Evolutionary conservation across 2,329 filamentous ascomycete genomes (phyloP), one percentile per base, ranked within the genome.

Genomic region (Arthroderma uncinatum): DNA sequence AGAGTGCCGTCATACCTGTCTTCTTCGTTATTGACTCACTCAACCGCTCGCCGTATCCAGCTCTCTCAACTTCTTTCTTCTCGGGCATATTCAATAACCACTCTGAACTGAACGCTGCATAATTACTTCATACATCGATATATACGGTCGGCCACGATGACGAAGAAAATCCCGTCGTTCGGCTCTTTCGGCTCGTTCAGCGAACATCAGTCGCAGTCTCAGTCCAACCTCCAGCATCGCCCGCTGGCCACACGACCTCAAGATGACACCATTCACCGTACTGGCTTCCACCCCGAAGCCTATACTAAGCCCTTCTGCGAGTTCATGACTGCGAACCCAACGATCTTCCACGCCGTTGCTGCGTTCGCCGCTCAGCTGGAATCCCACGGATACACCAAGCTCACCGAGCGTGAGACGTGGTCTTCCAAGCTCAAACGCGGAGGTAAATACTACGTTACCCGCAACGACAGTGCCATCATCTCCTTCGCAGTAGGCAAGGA

Each of bases 271-370:
- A 30, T 28, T n/a, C 23, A 48, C 21, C 30, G 28, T 53, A 28
- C 16, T 16, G 21, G 12, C n/a, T 39, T 55, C 54, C 63, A 61
- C 9, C 72, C 74, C 3, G 83, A 84, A 65, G 78, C 78, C 59
- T 95, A 90, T 70, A 87, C 88, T 7, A 79, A 89, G 72, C 89
- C 90, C 0, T 96, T 95, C 70, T 85, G 86, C 69, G 80, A 89
- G 55, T 97, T 96, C 69, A 81, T 97, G 75, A 87, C 84, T 47
- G 80, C 87, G 61, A 95, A 96, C 68, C 93, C 93, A 0, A 97
- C 93, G 7, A 82, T 96, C 50, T 98, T 95, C 71, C 93, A 98
- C 67, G 83, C 89, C 1, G 90, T 96, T 28, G 81, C 83, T 58
- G 82, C 89, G 64, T 89, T 95, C 69, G 83, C 85, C 65, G 76